Base-by-base conservation (phyloP, 352 stramenopile genomes). In the Phytophthora fragariaefolia region DNA sequence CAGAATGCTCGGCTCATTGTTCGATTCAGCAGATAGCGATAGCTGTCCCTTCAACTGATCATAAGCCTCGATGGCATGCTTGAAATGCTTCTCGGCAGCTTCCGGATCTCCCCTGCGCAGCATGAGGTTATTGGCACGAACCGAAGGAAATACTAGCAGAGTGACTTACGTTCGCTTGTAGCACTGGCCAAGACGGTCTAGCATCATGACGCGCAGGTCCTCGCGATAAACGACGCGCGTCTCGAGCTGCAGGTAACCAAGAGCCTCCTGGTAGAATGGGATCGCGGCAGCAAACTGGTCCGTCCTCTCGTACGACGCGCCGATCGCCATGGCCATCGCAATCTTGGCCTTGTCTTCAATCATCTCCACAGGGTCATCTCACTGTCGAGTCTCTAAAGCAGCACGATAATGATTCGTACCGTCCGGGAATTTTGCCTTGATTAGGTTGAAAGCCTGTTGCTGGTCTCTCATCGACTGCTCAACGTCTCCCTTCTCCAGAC, bases 181-280 rank as follows among this genome's bases (percentile, higher is more conserved):
- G 66, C 84, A 91, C 71, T 91, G 75, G 1, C 80, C 84, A 23
- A 93, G 77, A 27, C 77, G 82, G 60, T 91, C 84, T 6, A 91
- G 57, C 28, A 79, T 71, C 43, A 89, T 63, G 2, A 90, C 42
- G 24, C 74, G 79, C 7, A 66, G 59, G 38, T 79, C 48, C 9
- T 79, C 67, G 6, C 71, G 66, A 26, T 80, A 64, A 2, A 49
- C 42, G 12, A 55, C 1, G 6, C 51, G 30, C 9, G 15, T 24
- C n/a, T 67, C 50, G 28, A 63, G 20, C 2, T 67, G 48, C 26
- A 87, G 17, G 26, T 72, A 67, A 12, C 73, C 48, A 9, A 92
- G 59, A 10, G 79, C 80, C 9, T 91, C 80, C 9, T 75, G 62
- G 55, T 93, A 93, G 55, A 81, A 90, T 27, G 72, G 63, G 18